Conservation (phyloP, 1,139 yeast genomes). For the Candida sanyaensis region DNA sequence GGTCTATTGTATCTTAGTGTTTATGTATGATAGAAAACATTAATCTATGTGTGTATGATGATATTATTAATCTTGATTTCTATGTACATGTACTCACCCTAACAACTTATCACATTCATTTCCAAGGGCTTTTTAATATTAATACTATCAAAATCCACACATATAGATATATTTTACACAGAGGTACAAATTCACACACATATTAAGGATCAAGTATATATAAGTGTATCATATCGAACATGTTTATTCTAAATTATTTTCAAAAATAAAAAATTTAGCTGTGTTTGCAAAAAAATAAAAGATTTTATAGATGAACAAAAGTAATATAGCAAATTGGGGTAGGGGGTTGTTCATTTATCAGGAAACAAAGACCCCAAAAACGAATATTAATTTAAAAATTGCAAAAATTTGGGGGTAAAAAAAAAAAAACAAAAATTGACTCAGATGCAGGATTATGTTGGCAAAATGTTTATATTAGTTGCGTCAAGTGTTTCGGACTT, state of each 20-base stretch:
- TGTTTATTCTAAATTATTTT: background rate
- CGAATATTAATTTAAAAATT: too few species aligned
- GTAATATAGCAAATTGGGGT: background rate
- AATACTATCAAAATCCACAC: background rate
- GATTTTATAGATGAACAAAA: too few species aligned
- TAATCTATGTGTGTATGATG: background rate
- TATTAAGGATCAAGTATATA: background rate
- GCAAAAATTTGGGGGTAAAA: too few species aligned
- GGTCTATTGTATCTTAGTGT: background rate
- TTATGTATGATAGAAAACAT: background rate
- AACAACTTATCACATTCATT: background rate
- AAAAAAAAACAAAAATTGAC: too few species aligned
- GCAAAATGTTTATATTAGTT: too few species aligned
- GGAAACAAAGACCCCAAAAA: constrained; percentile 3
- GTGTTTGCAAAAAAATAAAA: background rate
- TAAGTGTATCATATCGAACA: background rate
- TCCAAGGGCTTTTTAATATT: background rate
- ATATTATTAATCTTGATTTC: too few species aligned
- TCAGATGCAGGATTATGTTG: too few species aligned
- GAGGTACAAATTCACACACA: background rate
- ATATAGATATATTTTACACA: background rate
- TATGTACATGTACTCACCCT: too few species aligned
- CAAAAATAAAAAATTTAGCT: background rate
- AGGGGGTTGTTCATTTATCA: background rate
- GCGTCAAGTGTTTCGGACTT: too few species aligned